Evolutionary conservation across 805 yeast species (phyloP), one percentile per base, ranked within the genome.

Genomic region (Suhomyces sp.): DNA sequence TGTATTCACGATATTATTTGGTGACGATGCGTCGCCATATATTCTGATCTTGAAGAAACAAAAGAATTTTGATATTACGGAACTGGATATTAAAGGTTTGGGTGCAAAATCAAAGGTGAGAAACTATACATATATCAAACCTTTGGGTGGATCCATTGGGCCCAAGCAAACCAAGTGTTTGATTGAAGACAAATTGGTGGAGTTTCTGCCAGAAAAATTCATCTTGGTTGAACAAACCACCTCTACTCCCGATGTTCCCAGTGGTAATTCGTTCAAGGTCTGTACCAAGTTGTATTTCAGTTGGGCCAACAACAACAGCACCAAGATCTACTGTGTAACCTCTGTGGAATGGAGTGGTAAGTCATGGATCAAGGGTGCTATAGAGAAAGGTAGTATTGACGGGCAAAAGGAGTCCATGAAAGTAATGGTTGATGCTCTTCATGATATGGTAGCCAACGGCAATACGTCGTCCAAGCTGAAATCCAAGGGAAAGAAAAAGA

Each of bases 211-310:
- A n/a, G 74, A 78, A 6, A 68, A 73, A 23, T 78, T 78, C 57
- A 80, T 90, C 33, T 79, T 83, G 54, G 83, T 90, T 1, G 70
- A 84, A 2, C 83, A 85, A 42, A 74, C 81, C 1, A 83, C 93
- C 0, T 74, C 72, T 41, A 92, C 99, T 0, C 99, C 99, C 0
- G 94, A 90, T 64, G 98, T 94, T 13, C 99, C 99, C 0, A 87
- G 92, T 61, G 99, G 99, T 4, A 79, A 79, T 44, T 80, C 88
- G 0, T 94, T 94, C 67, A 76, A 80, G 31, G 91, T 91, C 1
- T 78, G 83, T 56, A 89, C 97, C 0, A 77, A 88, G 55, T 88
- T 84, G 61, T 73, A 85, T 45, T 70, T 90, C 51, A 77, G 86
- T 2, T 94, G 99, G 98, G 90, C 78, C 0, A 76, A 73, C 7